Base-by-base conservation (phyloP, 2,329 filamentous ascomycete species). In the Rugonectria rugulosa region DNA sequence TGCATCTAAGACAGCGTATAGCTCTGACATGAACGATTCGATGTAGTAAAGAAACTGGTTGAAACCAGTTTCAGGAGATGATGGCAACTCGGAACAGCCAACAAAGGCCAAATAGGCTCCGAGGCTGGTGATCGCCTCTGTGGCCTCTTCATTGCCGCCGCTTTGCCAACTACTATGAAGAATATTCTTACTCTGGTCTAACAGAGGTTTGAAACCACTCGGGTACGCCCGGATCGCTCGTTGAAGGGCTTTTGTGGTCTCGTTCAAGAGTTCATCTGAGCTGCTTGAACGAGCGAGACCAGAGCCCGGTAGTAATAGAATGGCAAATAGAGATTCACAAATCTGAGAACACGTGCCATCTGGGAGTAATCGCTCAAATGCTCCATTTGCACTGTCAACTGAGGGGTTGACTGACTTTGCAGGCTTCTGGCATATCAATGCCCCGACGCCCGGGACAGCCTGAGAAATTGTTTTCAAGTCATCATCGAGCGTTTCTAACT, bases 41-140 rank as follows among this genome's bases (percentile, higher is more conserved):
- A 73, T 63, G 15, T 79, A 70, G 6, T 70, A 73, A 10, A 80
- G 53, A 49, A 79, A 79, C 56, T 81, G 75, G 12, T 66, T 54
- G n/a, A 79, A 66, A 2, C 70, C 68, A 6, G 65, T 60, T 2
- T 61, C 60, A 4, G 63, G 54, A 8, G 40, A 55, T 2, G 53
- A 60, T 1, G 74, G 72, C 1, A 76, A 55, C 34, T 75, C 70
- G 2, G 79, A 81, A 64, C 79, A 82, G 23, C 79, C 79, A 42
- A 85, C 72, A 49, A 77, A 80, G 3, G 79, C 78, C 3, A 86
- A 61, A 2, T 79, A 73, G 9, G 74, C 72, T 4, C 80, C 71
- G 3, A 81, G 69, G 23, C 66, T 67, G 24, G 72, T 69, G 5
- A 78, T 70, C 8, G 60, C 63, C 36, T 68, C 61, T 5, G 63